Evolutionary conservation across 2,329 filamentous ascomycete genomes (phyloP).

Genomic region (Pseudocercospora crystallina): DNA sequence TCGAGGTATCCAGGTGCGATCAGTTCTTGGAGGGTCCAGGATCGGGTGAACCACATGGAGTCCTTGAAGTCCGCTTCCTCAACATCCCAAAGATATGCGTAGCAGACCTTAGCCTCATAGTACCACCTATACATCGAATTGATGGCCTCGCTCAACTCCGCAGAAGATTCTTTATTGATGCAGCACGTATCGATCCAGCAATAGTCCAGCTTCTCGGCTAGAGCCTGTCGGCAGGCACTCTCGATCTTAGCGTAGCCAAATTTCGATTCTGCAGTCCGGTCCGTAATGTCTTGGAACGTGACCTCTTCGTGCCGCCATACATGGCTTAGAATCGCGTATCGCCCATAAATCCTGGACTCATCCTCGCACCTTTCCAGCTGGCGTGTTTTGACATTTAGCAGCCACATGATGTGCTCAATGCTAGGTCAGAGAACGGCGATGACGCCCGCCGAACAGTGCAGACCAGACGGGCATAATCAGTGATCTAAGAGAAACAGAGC

Average conservation of each 20-base stretch:
- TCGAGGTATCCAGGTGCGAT: conserved; percentile 24
- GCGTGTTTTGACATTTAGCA: conserved; percentile 17
- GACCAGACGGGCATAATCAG: too few relatives aligned
- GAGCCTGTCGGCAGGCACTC: conserved; percentile 20
- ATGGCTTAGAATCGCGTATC: conserved; percentile 29
- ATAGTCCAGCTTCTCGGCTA: conserved; percentile 31
- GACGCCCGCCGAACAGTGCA: too few relatives aligned
- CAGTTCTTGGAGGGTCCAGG: conserved; percentile 29
- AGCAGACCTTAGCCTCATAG: conserved; percentile 35
- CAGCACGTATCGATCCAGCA: conserved; percentile 44
- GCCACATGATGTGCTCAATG: conserved; percentile 19
- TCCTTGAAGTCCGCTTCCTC: conserved; percentile 5
- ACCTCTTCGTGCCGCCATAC: conserved; percentile 28
- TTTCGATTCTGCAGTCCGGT: conserved; percentile 13
- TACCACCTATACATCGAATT: conserved; percentile 37
- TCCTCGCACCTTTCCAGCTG: conserved; percentile 19
- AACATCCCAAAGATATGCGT: conserved; percentile 33
- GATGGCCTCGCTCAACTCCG: conserved; percentile 39
- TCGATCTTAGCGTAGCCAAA: conserved; percentile 25
- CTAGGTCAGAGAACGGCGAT: neutral
- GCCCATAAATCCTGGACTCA: conserved; percentile 20
- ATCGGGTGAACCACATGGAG: conserved; percentile 22
- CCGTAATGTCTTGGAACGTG: conserved; percentile 23
- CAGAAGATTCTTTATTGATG: conserved; percentile 39
- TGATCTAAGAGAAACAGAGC: too few relatives aligned